A percentile compares a stretch with the other conserved stretches of the same genome.
Evolutionary conservation across 352 stramenopile species (phyloP).

Genomic region (Elongisporangium undulatum): DNA sequence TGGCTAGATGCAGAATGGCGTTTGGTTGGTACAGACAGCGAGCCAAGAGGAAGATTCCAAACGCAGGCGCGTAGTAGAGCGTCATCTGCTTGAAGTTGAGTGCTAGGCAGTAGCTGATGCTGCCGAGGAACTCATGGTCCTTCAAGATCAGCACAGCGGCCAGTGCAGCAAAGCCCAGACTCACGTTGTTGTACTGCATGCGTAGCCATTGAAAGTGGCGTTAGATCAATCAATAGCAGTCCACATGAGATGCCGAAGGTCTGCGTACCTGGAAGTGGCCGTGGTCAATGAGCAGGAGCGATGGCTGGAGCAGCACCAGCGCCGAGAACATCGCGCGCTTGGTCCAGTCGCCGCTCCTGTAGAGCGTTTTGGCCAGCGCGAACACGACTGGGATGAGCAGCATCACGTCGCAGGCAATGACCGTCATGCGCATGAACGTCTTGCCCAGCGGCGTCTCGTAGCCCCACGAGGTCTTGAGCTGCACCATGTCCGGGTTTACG

Average conservation of each 20-base stretch:
- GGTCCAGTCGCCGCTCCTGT: conserved; percentile 21
- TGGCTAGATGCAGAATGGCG: conserved; percentile 28
- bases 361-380: conserved; percentile 26
- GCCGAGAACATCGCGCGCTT: conserved; percentile 36
- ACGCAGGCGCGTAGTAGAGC: conserved; percentile 91
- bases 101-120: conserved; percentile 77
- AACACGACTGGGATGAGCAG: conserved; percentile 68
- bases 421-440: conserved; percentile 83
- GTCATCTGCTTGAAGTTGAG: conserved; percentile 98
- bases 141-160: conserved; percentile 40
- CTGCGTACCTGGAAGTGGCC: conserved; percentile 89
- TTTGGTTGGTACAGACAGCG: conserved; percentile 46
- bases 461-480: conserved; percentile 48
- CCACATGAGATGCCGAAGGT: too few species aligned
- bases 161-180: conserved; percentile 69
- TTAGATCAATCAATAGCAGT: background rate
- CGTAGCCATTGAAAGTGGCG: background rate
- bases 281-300: conserved; percentile 91
- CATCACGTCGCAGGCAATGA: conserved; percentile 85
- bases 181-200: conserved; percentile 90
- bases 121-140: conserved; percentile 51
- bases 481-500: conserved; percentile 77
- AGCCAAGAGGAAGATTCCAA: conserved; percentile 88
- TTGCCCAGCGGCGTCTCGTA: conserved; percentile 72
- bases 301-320: conserved; percentile 64